Base-by-base conservation (phyloP, 2,329 filamentous ascomycete genomes). In the Monosporascus sp. region DNA sequence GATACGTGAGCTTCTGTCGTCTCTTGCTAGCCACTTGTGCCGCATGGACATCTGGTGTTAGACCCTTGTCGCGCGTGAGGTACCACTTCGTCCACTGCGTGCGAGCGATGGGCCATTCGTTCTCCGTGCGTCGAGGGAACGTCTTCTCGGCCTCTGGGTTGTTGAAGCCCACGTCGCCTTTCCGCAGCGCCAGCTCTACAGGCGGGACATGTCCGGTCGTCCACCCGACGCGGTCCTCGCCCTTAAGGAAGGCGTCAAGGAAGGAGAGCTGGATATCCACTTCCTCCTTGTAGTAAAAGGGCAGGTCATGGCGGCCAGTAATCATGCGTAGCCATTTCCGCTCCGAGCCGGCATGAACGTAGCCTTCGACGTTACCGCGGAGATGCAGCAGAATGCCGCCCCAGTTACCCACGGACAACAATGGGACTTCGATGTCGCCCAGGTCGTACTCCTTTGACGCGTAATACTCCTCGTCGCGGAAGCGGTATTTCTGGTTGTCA, bases 131-230 rank as follows among this genome's bases (percentile, higher is more conserved):
- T 22, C 80, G 73, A 1, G 70, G 57, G 60, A 79, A 89, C 0
- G 64, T 63, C 59, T 76, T 78, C 62, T 89, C 86, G 2, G 74
- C 78, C 55, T 78, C 74, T 0, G 86, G 75, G 51, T 89, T 73
- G 64, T 89, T 86, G 73, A 81, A 83, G 0, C 85, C 86, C 0
- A 86, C 78, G 45, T 89, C 77, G 2, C 86, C 86, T 63, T 86
- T 86, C 14, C 86, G 76, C 2, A 89, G 70, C 0, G 82, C 76
- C 0, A 89, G 62, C 43, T 77, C 78, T 1, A 89, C 84, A 0
- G 81, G 76, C 0, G 86, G 75, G 24, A 26, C 24, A 26, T 26
- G 24, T 26, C 24, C 24, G 24, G 24, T 26, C 5, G 24, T 26
- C 24, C 24, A 26, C 24, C 24, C 24, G 5, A 26, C 24, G 24